phyloP scores from a whole-genome alignment of 805 yeast genomes.

The Saccharomycopsis fodiens region DNA sequence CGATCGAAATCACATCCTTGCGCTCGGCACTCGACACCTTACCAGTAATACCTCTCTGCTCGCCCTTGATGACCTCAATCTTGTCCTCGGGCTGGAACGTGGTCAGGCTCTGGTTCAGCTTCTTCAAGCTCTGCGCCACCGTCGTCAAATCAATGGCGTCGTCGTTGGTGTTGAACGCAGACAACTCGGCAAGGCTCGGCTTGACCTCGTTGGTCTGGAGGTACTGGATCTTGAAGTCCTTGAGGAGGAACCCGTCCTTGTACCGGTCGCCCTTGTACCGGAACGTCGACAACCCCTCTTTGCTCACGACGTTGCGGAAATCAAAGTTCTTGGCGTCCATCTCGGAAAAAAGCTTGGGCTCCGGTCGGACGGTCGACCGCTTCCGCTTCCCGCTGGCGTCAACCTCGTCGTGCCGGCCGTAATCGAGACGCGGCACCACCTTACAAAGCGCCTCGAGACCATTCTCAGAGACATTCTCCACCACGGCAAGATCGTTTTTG shows the following conservation, averaged over 20 bases:
- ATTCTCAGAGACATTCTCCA: slow-evolving; percentile 87
- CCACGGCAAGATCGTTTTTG: slow-evolving; percentile 87
- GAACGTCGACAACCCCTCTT: slow-evolving; percentile 53
- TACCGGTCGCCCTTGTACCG: slow-evolving; percentile 84
- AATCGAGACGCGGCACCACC: slow-evolving; percentile 88
- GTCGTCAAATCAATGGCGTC: slow-evolving; percentile 86
- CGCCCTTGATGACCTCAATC: slow-evolving; percentile 88
- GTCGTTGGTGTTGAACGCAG: slow-evolving; percentile 70
- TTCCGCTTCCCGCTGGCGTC: slow-evolving; percentile 49
- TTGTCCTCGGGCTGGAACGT: slow-evolving; percentile 88
- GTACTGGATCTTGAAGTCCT: slow-evolving; percentile 77
- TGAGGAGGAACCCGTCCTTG: slow-evolving; percentile 77
- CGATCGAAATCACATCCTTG: slow-evolving; percentile 42
- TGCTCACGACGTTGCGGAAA: slow-evolving; percentile 60
- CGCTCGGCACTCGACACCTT: slow-evolving; percentile 53
- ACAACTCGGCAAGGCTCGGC: slow-evolving; percentile 84
- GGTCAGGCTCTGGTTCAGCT: slow-evolving; percentile 44
- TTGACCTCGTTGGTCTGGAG: slow-evolving; percentile 75
- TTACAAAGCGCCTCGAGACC: slow-evolving; percentile 93
- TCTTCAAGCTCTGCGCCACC: slow-evolving; percentile 78
- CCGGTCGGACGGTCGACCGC: slow-evolving; percentile 48
- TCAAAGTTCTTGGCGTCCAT: slow-evolving; percentile 85
- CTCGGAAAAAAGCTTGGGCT: slow-evolving; percentile 80
- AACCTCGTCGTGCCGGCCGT: slow-evolving; percentile 57
- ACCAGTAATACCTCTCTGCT: slow-evolving; percentile 86